A percentile compares a stretch with the other conserved stretches of the same genome.
These are phyloP conservation scores for Hymenoscyphus albidus DNA, from an alignment of 2,329 filamentous ascomycete genomes.

Conservation along the genomic window DNA sequence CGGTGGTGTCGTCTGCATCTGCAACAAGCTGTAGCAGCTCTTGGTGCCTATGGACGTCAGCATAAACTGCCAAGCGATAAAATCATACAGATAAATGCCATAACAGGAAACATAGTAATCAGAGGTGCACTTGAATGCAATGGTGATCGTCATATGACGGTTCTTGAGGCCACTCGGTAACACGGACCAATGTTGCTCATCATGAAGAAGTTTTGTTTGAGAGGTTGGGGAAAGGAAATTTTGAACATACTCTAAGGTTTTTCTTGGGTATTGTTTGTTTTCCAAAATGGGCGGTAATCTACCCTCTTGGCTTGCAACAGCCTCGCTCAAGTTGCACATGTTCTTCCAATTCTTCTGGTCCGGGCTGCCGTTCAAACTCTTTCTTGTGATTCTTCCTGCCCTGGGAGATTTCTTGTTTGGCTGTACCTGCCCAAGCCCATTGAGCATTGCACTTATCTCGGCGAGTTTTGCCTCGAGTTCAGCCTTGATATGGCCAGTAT, in stretches of 20 bases:
- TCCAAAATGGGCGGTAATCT: constrained; percentile 66
- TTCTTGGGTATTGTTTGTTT: constrained; percentile 62
- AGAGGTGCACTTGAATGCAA: constrained; percentile 75
- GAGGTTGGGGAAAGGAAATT: not conserved
- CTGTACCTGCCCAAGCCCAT: constrained; percentile 59
- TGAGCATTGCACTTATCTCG: constrained; percentile 66
- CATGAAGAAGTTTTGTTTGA: constrained; percentile 45
- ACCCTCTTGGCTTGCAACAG: constrained; percentile 31
- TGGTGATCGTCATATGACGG: constrained; percentile 75
- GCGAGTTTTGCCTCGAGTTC: constrained; percentile 69
- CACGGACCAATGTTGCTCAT: constrained; percentile 94
- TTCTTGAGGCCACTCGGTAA: constrained; percentile 95
- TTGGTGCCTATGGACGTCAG: constrained; percentile 35
- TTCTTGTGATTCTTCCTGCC: constrained; percentile 32
- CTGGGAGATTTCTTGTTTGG: constrained; percentile 47
- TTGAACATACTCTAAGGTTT: constrained; percentile 60
- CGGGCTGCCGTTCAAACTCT: constrained; percentile 44
- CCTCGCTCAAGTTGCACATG: constrained; percentile 37
- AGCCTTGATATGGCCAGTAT: constrained; percentile 65
- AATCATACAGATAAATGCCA: not conserved
- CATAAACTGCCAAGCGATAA: constrained; percentile 11
- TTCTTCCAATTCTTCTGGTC: constrained; percentile 53
- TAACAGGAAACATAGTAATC: constrained; percentile 40
- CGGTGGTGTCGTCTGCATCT: constrained; percentile 39
- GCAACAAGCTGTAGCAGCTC: constrained; percentile 28